phyloP scores from a whole-genome alignment of 192 early-diverging fungal species.

The Rhizophagus clarus region DNA sequence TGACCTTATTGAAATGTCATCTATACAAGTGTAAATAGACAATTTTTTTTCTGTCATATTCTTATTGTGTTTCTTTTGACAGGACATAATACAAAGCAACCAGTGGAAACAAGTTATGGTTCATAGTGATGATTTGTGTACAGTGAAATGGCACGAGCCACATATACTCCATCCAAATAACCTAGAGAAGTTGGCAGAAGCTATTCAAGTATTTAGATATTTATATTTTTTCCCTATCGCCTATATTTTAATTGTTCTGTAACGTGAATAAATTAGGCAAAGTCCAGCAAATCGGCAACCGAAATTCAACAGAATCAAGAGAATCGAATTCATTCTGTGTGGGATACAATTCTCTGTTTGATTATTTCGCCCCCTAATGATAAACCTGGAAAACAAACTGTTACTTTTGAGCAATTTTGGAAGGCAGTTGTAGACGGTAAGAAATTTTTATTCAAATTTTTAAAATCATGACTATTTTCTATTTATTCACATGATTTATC shows the following conservation, averaged over 20 bases:
- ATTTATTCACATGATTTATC: not conserved
- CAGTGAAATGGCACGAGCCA: not conserved
- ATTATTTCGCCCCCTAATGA: not conserved
- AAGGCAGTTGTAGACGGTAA: slow-evolving; percentile 70
- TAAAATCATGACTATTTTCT: not conserved
- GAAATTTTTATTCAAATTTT: not conserved
- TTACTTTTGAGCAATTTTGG: slow-evolving; percentile 82
- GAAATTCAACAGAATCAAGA: slow-evolving; percentile 20
- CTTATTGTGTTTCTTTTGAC: not conserved
- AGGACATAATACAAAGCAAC: not conserved
- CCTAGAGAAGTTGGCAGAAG: slow-evolving; percentile 13
- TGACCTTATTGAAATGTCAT: not conserved
- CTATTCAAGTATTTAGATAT: not conserved
- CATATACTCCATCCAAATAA: slow-evolving; percentile 14
- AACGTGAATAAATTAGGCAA: not conserved
- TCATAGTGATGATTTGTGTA: not conserved
- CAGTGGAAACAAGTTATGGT: not conserved
- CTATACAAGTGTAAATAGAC: not conserved
- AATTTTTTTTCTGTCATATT: not conserved
- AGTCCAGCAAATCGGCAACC: not conserved
- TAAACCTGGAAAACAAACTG: slow-evolving; percentile 30
- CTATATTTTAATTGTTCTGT: not conserved
- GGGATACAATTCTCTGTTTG: slow-evolving; percentile 3
- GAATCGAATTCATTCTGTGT: slow-evolving; percentile 69
- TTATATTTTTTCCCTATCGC: not conserved